These are phyloP conservation scores for Cymodocea nodosa DNA, from an alignment of 116 monocot genomes.

Conservation along the genomic window DNA sequence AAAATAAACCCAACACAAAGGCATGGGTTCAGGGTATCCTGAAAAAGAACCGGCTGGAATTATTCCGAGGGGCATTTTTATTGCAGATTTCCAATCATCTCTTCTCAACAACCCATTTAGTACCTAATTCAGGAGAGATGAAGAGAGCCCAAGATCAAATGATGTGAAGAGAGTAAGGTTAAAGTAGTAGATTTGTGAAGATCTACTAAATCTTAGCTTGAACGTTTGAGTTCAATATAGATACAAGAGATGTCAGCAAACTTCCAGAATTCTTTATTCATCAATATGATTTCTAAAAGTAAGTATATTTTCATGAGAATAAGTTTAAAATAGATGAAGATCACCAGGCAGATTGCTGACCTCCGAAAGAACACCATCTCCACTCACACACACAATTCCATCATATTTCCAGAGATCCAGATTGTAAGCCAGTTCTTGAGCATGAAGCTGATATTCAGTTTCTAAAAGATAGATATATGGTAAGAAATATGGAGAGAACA, in stretches of 20 bases:
- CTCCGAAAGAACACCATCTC: constrained; percentile 69
- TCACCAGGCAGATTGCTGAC: constrained; percentile 14
- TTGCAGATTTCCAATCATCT: constrained; percentile 69
- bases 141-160: constrained; percentile 1
- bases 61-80: constrained; percentile 68
- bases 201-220: no score
- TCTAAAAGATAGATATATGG: constrained; percentile 25
- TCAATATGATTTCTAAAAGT: no score
- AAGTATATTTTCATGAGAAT: no score
- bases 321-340: no score
- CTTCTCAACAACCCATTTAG: constrained; percentile 82
- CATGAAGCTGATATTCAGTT: constrained; percentile 53
- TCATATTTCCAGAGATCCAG: constrained; percentile 42
- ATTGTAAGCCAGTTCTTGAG: constrained; percentile 32
- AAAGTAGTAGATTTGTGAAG: neutral
- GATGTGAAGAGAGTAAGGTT: neutral
- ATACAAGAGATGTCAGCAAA: no score
- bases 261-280: no score
- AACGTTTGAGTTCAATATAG: no score
- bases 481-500: neutral
- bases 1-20: neutral
- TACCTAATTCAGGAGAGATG: constrained; percentile 27
- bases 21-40: neutral
- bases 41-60: constrained; percentile 68
- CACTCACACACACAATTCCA: constrained; percentile 69